phyloP scores from a whole-genome alignment of 306 rosid genomes.

The Fagus crenata region DNA sequence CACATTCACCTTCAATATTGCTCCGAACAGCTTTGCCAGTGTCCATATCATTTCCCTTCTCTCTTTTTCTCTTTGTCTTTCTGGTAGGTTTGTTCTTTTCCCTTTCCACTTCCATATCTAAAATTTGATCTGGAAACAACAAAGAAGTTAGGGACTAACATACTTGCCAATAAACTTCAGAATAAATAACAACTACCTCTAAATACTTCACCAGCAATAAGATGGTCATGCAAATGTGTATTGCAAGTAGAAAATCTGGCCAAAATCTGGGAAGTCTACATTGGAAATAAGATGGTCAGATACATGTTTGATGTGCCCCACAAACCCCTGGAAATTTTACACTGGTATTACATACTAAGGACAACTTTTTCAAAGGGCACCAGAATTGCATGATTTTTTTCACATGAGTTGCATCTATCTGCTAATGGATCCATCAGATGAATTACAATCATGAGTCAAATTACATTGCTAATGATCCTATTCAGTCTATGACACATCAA shows the following conservation, averaged over 20 bases:
- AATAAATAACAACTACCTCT: constrained; percentile 1
- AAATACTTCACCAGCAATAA: neutral
- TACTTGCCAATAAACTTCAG: neutral
- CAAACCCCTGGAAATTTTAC: too few species aligned
- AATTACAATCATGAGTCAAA: too few species aligned
- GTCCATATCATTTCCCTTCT: constrained; percentile 29
- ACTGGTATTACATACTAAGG: too few species aligned
- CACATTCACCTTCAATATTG: constrained; percentile 37
- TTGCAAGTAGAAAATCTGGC: neutral
- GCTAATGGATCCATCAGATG: too few species aligned
- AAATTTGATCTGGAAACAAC: constrained; percentile 15
- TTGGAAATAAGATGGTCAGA: too few species aligned
- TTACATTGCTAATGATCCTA: too few species aligned
- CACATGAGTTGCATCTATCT: too few species aligned
- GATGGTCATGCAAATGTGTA: neutral
- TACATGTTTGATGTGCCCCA: too few species aligned
- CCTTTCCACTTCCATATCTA: constrained; percentile 17
- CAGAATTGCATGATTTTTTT: too few species aligned
- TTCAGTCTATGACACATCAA: too few species aligned
- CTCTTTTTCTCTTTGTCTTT: constrained; percentile 47
- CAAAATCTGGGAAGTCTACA: neutral
- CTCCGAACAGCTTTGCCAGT: constrained; percentile 17
- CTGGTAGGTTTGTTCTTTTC: constrained; percentile 3
- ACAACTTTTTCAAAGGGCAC: too few species aligned
- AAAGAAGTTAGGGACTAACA: neutral